Evolutionary conservation across 2,329 filamentous ascomycete species (phyloP).

Genomic region (Penicillium sp.): DNA sequence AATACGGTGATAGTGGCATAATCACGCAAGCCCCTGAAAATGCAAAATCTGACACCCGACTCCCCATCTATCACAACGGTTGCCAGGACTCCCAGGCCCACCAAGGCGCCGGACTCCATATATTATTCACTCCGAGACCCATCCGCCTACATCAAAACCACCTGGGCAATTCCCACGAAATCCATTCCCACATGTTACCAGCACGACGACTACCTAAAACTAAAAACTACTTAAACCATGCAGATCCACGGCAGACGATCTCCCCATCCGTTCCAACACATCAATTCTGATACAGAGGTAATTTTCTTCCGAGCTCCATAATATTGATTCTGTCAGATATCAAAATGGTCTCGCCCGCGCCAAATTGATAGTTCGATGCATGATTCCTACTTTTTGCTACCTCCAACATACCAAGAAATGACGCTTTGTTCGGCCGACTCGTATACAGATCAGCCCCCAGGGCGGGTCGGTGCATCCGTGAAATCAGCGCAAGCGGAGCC

Average conservation of each 20-base stretch:
- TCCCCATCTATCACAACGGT: slow-evolving; percentile 9
- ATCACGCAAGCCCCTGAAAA: slow-evolving; percentile 9
- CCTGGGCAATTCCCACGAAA: slow-evolving; percentile 3
- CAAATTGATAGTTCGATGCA: slow-evolving; percentile 6
- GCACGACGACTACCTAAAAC: not conserved
- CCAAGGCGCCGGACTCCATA: slow-evolving; percentile 3
- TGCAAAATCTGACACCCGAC: not conserved
- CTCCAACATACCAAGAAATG: not conserved
- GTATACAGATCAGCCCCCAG: slow-evolving; percentile 1
- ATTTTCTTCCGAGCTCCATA: not conserved
- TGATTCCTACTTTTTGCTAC: not conserved
- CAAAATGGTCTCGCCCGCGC: not conserved
- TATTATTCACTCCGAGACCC: slow-evolving; percentile 10
- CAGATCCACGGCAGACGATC: slow-evolving; percentile 6
- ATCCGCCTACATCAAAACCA: slow-evolving; percentile 1
- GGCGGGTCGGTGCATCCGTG: not conserved
- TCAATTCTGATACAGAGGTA: slow-evolving; percentile 13
- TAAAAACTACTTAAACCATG: slow-evolving; percentile 8
- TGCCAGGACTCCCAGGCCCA: slow-evolving; percentile 11
- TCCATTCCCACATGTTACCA: slow-evolving; percentile 7
- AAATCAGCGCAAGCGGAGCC: slow-evolving; percentile 2
- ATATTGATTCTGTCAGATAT: not conserved
- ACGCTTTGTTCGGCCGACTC: not conserved
- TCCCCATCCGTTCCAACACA: slow-evolving; percentile 8
- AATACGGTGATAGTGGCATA: not conserved